These are phyloP conservation scores for Sequoiadendron giganteum DNA, from an alignment of 75 land plant species.

Conservation along the genomic window DNA sequence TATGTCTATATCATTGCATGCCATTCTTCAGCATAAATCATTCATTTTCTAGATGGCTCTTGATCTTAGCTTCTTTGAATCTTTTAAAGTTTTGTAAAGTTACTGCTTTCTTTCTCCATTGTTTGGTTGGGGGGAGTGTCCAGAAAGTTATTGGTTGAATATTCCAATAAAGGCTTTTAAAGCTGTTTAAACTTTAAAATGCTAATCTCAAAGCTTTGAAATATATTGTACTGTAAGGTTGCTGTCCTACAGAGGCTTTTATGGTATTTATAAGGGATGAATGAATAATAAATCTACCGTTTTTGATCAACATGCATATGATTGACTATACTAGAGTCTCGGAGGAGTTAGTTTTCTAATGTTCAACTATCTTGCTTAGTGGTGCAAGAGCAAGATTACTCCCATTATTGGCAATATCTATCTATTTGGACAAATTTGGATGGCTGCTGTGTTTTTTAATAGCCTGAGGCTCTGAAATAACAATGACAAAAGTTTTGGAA, in stretches of 20 bases:
- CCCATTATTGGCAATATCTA: background rate
- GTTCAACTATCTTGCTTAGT: background rate
- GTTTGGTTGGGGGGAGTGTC: background rate
- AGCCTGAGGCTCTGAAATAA: background rate
- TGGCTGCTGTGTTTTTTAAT: background rate
- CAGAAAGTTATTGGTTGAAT: background rate
- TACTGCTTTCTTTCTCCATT: background rate
- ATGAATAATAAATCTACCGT: background rate
- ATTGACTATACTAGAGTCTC: background rate
- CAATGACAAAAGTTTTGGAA: background rate
- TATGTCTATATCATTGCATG: background rate
- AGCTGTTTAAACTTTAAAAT: background rate
- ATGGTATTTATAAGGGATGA: background rate
- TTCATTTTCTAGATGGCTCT: background rate
- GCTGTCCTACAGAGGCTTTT: background rate
- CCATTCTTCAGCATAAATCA: background rate
- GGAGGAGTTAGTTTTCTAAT: background rate
- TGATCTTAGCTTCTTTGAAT: background rate
- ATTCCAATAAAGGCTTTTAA: background rate
- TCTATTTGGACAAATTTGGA: background rate
- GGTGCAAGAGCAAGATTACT: background rate
- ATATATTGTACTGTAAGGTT: background rate
- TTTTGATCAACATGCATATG: background rate
- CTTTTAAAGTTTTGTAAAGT: background rate
- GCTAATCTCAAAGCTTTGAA: background rate